phyloP scores from a whole-genome alignment of 208 protist species.

The Trypanosoma boissoni region DNA sequence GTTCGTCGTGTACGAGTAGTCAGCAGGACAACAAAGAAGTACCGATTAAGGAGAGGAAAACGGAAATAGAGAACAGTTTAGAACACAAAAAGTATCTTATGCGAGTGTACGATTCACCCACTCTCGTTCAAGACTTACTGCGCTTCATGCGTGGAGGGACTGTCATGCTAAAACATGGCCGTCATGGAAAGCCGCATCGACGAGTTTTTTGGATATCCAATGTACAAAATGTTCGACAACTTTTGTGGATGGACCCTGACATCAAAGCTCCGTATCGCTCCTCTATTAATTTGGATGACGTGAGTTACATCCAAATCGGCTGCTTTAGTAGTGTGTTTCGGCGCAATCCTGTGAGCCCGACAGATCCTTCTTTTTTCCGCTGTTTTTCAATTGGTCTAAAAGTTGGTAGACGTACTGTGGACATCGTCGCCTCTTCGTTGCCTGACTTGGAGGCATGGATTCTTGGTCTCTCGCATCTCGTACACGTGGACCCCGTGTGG shows the following conservation, averaged over 20 bases:
- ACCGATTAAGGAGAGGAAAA: neutral
- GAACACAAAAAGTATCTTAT: slow-evolving; percentile 60
- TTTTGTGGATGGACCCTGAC: slow-evolving; percentile 77
- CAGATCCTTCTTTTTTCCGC: slow-evolving; percentile 75
- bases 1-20: neutral
- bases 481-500: slow-evolving; percentile 86
- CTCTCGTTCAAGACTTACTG: slow-evolving; percentile 80
- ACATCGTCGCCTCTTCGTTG: slow-evolving; percentile 82
- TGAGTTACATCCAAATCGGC: slow-evolving; percentile 88
- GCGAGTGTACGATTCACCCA: slow-evolving; percentile 85
- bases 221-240: slow-evolving; percentile 33
- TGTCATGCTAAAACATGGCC: slow-evolving; percentile 91
- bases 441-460: slow-evolving; percentile 94
- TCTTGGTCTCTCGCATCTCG: slow-evolving; percentile 78
- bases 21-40: neutral
- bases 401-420: slow-evolving; percentile 81
- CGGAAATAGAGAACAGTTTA: slow-evolving; percentile 25
- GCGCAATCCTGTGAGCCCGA: slow-evolving; percentile 58
- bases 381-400: slow-evolving; percentile 87
- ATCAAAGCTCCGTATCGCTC: slow-evolving; percentile 44
- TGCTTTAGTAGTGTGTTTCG: slow-evolving; percentile 91
- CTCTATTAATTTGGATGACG: slow-evolving; percentile 62
- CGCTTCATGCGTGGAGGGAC: slow-evolving; percentile 78
- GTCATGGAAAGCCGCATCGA: slow-evolving; percentile 83
- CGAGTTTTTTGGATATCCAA: slow-evolving; percentile 87